Base-by-base conservation (phyloP, 2,329 filamentous ascomycete genomes). In the Zymoseptoria crescenta region DNA sequence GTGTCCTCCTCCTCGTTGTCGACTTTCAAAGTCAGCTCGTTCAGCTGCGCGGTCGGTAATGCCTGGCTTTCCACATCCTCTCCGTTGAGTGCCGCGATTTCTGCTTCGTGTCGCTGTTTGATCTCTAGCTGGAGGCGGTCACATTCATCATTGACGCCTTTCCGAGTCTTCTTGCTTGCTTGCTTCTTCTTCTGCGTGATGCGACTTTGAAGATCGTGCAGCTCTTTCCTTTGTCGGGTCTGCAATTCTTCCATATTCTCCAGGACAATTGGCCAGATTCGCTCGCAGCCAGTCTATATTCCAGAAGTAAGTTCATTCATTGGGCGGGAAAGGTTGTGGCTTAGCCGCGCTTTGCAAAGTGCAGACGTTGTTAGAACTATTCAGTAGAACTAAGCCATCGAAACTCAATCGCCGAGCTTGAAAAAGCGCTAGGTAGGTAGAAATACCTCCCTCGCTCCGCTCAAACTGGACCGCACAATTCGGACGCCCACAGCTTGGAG, bases 111-210 rank as follows among this genome's bases (percentile, higher is more conserved):
- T 60, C 73, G 75, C 58, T 83, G 80, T 56, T 78, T 79, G 49
- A 85, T 72, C 59, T 84, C 81, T 48, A 74, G 72, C 65, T 86
- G 83, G 45, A 85, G 74, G 27, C 75, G 72, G 20, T 83, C 82
- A 70, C 84, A 86, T 68, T 87, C 84, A 64, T 86, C 83, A 63
- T 85, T 85, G 49, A 81, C 75, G 41, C 75, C 51, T 64, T 80
- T 85, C 54, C 84, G 79, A 8, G 83, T 85, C 74, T 86, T 87
- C 77, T 97, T 99, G 52, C 88, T 95, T 16, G 94, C 92, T 67
- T 89, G 87, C 80, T 96, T 97, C 81, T 96, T 99, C 81, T 96
- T 97, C 76, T 88, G 91, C 4, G 90, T 96, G 70, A 95, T 86
- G 60, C 87, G 86, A 55, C 85, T 83, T 73, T 96, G 89, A 27